phyloP scores from a whole-genome alignment of 148 eudicot species.

The Rhododendron kiyosumense region DNA sequence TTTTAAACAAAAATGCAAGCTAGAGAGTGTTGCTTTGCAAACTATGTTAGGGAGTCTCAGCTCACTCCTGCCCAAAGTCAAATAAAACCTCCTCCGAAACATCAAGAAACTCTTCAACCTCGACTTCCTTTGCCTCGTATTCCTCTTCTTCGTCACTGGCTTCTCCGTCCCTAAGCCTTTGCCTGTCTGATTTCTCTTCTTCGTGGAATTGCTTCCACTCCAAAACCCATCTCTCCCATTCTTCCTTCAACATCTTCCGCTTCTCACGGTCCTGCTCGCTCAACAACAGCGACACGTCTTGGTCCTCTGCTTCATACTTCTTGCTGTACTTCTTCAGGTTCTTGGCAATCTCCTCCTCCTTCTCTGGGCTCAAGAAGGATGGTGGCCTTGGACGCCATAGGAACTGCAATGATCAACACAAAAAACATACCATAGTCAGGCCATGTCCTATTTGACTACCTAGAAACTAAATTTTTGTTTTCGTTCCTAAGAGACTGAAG shows the following conservation, averaged over 20 bases:
- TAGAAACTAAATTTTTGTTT: background rate
- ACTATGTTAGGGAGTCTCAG: background rate
- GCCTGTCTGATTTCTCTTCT: slow-evolving; percentile 61
- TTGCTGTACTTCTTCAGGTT: slow-evolving; percentile 84
- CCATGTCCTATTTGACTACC: background rate
- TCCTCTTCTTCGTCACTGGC: slow-evolving; percentile 95
- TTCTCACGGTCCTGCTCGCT: slow-evolving; percentile 96
- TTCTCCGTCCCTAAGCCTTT: slow-evolving; percentile 68
- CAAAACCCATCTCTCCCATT: slow-evolving; percentile 65
- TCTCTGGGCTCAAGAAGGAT: slow-evolving; percentile 68
- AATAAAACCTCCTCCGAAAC: slow-evolving; percentile 57
- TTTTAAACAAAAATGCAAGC: background rate
- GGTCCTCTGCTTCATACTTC: slow-evolving; percentile 90
- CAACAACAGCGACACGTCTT: slow-evolving; percentile 67
- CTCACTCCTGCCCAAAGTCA: slow-evolving; percentile 41
- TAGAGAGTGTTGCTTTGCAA: background rate
- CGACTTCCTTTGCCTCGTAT: slow-evolving; percentile 81
- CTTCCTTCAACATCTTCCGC: slow-evolving; percentile 73
- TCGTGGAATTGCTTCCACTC: slow-evolving; percentile 65
- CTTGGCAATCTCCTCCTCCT: slow-evolving; percentile 90
- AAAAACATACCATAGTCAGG: background rate
- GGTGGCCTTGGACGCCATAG: slow-evolving; percentile 93
- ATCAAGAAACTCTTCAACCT: slow-evolving; percentile 70
- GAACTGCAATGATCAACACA: slow-evolving; percentile 36
- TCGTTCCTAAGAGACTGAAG: background rate